These are phyloP conservation scores for Nakaseomyces glabratus DNA, from an alignment of 1,139 yeast genomes.

Conservation along the genomic window DNA sequence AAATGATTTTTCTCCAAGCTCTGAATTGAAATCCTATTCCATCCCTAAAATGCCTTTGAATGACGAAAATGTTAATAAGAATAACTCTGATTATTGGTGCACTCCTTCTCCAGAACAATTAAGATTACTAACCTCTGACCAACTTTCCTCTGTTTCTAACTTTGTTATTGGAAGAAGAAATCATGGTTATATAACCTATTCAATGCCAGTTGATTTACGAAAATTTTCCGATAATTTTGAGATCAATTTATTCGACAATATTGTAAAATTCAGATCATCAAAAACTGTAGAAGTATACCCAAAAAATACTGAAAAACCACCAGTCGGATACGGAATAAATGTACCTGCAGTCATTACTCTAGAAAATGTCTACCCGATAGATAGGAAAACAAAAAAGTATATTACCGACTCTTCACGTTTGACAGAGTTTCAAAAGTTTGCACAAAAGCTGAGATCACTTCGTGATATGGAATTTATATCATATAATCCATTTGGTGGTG, in stretches of 20 bases:
- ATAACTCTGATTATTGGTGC: slow-evolving; percentile 61
- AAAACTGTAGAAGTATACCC: slow-evolving; percentile 62
- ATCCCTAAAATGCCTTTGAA: not conserved
- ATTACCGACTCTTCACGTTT: slow-evolving; percentile 37
- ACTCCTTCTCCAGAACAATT: slow-evolving; percentile 59
- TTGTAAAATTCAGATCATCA: slow-evolving; percentile 47
- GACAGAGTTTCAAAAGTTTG: slow-evolving; percentile 37
- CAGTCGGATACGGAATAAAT: slow-evolving; percentile 66
- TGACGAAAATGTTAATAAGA: not conserved
- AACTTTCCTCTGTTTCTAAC: slow-evolving; percentile 51
- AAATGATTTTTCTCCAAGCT: slow-evolving; percentile 1
- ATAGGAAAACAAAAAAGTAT: slow-evolving; percentile 30
- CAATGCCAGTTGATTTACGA: slow-evolving; percentile 64
- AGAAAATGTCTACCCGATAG: slow-evolving; percentile 53
- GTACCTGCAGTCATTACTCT: slow-evolving; percentile 77
- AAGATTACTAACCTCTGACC: slow-evolving; percentile 38
- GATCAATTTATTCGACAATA: slow-evolving; percentile 44
- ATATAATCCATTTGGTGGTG: slow-evolving; percentile 66
- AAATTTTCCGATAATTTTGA: slow-evolving; percentile 39
- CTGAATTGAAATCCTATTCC: not conserved
- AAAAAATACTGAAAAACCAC: slow-evolving; percentile 45
- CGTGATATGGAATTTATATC: slow-evolving; percentile 73
- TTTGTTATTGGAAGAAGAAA: slow-evolving; percentile 71
- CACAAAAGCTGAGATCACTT: slow-evolving; percentile 43
- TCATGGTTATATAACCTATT: slow-evolving; percentile 66